Base-by-base conservation (phyloP, 805 yeast genomes). In the Lipomyces orientalis region DNA sequence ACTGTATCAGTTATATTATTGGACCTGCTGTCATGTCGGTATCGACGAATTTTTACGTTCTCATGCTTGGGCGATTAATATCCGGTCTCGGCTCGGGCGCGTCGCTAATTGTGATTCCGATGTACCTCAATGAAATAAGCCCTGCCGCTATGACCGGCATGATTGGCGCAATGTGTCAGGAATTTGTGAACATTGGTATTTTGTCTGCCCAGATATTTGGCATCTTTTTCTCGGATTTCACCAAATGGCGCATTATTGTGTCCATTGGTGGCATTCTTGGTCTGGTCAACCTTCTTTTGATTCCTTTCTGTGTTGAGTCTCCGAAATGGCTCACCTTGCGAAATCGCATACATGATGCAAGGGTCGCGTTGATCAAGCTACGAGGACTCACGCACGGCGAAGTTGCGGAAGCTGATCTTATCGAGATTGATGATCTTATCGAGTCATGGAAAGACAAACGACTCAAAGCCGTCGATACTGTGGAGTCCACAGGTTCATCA, bases 11-110 rank as follows among this genome's bases (percentile, higher is more conserved):
- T 1, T 89, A 83, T 73, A 76, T 85, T 8, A 52, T 87, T 19
- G 97, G 97, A 0, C 88, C 95, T 0, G 73, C 84, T 2, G 65
- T 90, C 9, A 87, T 90, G 76, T 86, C 87, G 14, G 67, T 79
- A 7, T 81, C 90, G 5, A 79, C 82, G 58, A 73, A 80, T 10
- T 84, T 84, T 68, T 4, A 61, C 2, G 68, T 75, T 1, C 77
- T 94, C 69, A 74, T 86, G 12, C 4, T 85, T 14, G 98, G 98
- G 0, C 83, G 99, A 66, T 83, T 92, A 64, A 73, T 91, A 4
- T 85, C 91, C 22, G 99, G 99, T 0, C 60, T 92, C 1, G 97
- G 90, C 1, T 96, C 97, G 7, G 99, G 99, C 3, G 82, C 88
- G 12, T 89, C 94, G 0, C 84, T 95, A 66, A 98, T 95, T 2